Evolutionary conservation across 306 rosid genomes (phyloP), one percentile per base, ranked within the genome.

Genomic region (Dicorynia guianensis): DNA sequence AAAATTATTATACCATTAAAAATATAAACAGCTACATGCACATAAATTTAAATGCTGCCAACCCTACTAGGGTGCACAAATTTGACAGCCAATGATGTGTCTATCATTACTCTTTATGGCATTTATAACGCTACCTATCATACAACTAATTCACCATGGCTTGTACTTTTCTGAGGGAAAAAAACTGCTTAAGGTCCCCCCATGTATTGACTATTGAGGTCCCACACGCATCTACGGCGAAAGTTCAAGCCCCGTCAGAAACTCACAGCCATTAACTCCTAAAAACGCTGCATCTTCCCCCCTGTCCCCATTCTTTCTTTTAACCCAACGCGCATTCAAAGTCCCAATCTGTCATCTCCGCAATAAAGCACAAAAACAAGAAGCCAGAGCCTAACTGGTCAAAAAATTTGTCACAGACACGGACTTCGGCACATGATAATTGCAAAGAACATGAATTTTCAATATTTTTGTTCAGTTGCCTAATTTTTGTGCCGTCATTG

Each of bases 281-380:
- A 0, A 40, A 46, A 46, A 46, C 50, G 3, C 50, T 57, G 70
- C 35, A 46, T 58, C 69, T 62, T 75, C 77, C 5, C 9, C 34
- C 18, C 33, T 7, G 18, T 71, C 63, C 63, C 83, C 61, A 10
- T 34, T 4, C 13, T 4, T 4, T 15, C 34, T 67, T 33, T 12
- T 1, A 49, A 14, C 57, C 25, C 35, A 15, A 81, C 85, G 76
- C 82, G 85, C 71, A 71, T 72, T 76, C 77, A 25, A 39, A 61
- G 39, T 62, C 67, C 3, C 14, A 55, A 46, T 60, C 14, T 10
- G 11, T 2, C 36, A 30, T n/a, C 5, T 15, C 59, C n/a, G 15
- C 63, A 66, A 19, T 0, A 55, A 19, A 54, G 2, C 18, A 17
- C 18, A 18, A 17, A 0, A 18, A 54, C 7, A 7, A 3, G 46